Percentiles rank a stretch among this genome's conserved stretches.
These are phyloP conservation scores for Hibiscus trionum DNA, from an alignment of 345 rosid species.

Conservation along the genomic window DNA sequence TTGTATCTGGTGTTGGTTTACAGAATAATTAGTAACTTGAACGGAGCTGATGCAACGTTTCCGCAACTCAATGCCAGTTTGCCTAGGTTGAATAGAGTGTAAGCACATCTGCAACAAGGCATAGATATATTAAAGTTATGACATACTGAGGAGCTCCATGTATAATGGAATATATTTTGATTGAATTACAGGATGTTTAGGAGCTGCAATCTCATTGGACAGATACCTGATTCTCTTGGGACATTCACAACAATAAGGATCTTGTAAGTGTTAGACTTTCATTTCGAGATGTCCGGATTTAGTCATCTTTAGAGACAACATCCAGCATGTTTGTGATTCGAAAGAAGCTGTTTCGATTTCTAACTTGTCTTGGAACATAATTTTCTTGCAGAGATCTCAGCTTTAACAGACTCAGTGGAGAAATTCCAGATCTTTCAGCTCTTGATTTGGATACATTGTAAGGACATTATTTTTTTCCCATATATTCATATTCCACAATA, in stretches of 20 bases:
- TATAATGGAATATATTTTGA: neutral
- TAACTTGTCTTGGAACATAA: no score
- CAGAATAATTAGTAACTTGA: constrained; percentile 54
- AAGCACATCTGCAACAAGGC: constrained; percentile 9
- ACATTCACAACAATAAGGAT: constrained; percentile 5
- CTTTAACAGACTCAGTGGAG: constrained; percentile 37
- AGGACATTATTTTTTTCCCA: neutral
- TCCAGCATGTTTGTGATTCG: no score
- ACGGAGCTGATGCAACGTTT: constrained; percentile 26
- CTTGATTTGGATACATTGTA: constrained; percentile 1
- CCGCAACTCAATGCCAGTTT: constrained; percentile 22
- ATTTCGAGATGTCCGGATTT: no score
- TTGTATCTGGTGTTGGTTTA: neutral
- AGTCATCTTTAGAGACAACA: no score
- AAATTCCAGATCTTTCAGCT: constrained; percentile 8
- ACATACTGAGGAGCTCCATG: no score
- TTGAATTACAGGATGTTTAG: constrained; percentile 39
- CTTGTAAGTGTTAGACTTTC: no score
- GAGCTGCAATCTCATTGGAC: constrained; percentile 43
- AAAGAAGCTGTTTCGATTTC: no score
- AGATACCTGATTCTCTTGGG: constrained; percentile 33
- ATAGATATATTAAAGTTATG: neutral
- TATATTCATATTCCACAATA: no score
- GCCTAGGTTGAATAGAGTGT: constrained; percentile 28
- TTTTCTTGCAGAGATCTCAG: constrained; percentile 34